Percentiles rank a stretch among this genome's conserved stretches.
phyloP scores from a whole-genome alignment of 176 grass and related monocot species.

The Ensete glaucum region DNA sequence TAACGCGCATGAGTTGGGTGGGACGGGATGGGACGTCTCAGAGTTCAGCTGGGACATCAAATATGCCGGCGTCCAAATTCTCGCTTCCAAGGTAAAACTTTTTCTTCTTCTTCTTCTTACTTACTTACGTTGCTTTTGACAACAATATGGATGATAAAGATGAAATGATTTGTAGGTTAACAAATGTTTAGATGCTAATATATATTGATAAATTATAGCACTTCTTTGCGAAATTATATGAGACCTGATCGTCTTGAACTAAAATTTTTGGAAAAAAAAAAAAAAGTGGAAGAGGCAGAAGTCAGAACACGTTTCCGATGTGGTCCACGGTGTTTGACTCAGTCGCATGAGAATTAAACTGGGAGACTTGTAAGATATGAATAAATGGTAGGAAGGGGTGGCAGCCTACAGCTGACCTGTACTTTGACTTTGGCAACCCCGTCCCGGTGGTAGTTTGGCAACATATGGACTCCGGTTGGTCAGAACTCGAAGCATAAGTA shows the following conservation, averaged over 20 bases:
- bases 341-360: background rate
- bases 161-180: too few relatives aligned
- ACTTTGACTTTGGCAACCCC: background rate
- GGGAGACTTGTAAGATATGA: background rate
- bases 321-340: background rate
- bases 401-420: background rate
- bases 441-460: too few relatives aligned
- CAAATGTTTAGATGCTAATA: too few relatives aligned
- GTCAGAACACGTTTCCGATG: too few relatives aligned
- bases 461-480: background rate
- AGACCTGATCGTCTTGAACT: too few relatives aligned
- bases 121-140: too few relatives aligned
- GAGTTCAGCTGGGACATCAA: constrained; percentile 21
- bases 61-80: constrained; percentile 5
- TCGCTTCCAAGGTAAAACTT: background rate
- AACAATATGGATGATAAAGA: too few relatives aligned
- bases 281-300: too few relatives aligned
- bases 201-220: too few relatives aligned
- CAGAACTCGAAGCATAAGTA: background rate
- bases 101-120: background rate
- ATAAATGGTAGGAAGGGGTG: background rate
- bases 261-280: too few relatives aligned
- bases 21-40: background rate
- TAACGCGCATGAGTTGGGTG: constrained; percentile 1
- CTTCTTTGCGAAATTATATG: too few relatives aligned